These are phyloP conservation scores for Hypomontagnella submonticulosa DNA, from an alignment of 495 filamentous ascomycete species.

Conservation along the genomic window DNA sequence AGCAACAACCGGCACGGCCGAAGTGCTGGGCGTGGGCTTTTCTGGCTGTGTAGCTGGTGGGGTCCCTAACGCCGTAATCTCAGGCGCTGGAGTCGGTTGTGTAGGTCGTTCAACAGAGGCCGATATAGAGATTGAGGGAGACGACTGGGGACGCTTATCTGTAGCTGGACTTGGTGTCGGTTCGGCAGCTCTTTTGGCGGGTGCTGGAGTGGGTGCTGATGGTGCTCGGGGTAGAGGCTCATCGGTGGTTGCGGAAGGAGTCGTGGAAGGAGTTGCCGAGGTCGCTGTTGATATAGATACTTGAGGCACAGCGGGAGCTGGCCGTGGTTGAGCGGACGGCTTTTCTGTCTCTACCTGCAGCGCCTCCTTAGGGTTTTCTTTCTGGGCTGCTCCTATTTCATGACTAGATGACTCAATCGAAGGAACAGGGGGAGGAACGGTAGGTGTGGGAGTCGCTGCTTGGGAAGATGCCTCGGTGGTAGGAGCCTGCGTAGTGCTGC, in stretches of 20 bases:
- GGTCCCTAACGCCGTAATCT: conserved; percentile 4
- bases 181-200: conserved; percentile 12
- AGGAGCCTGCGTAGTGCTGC: conserved; percentile 27
- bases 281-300: conserved; percentile 7
- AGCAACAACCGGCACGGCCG: neutral
- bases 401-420: conserved; percentile 23
- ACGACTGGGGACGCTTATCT: conserved; percentile 16
- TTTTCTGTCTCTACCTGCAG: conserved; percentile 2
- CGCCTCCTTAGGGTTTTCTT: conserved; percentile 17
- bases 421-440: conserved; percentile 20
- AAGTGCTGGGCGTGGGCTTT: neutral
- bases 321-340: neutral
- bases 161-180: conserved; percentile 9
- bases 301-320: neutral
- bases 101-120: conserved; percentile 29
- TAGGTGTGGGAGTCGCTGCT: conserved; percentile 31
- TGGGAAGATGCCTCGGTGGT: conserved; percentile 33
- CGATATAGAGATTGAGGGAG: conserved; percentile 31
- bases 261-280: conserved; percentile 6
- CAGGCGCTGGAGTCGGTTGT: conserved; percentile 32
- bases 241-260: conserved; percentile 5
- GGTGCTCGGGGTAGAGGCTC: conserved; percentile 32
- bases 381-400: conserved; percentile 1
- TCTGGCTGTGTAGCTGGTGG: conserved; percentile 11
- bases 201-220: conserved; percentile 43